A percentile compares a stretch with the other conserved stretches of the same genome.
phyloP scores from a whole-genome alignment of 73 alveolate genomes.

The Paramecium octaurelia region DNA sequence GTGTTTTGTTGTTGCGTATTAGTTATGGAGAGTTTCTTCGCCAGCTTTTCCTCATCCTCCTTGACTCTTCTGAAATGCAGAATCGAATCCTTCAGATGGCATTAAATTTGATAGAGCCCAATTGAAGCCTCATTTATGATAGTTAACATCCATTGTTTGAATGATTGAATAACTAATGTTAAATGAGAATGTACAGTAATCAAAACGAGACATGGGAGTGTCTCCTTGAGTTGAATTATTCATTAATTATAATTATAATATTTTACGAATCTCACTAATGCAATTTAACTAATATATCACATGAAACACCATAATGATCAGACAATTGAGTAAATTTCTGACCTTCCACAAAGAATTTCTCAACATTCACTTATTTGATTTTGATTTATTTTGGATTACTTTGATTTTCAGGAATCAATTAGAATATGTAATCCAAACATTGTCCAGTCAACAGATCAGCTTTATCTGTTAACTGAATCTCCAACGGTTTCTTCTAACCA shows the following conservation, averaged over 20 bases:
- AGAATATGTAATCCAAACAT: conserved; percentile 82
- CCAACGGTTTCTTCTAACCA: conserved; percentile 66
- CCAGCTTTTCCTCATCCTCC: background rate
- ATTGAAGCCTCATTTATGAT: conserved; percentile 9
- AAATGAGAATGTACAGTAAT: background rate
- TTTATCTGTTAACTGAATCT: conserved; percentile 71
- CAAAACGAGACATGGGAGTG: background rate
- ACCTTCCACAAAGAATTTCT: conserved; percentile 80
- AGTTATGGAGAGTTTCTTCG: background rate
- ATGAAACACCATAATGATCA: conserved; percentile 91
- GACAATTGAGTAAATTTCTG: conserved; percentile 77
- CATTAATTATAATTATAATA: background rate
- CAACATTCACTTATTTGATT: conserved; percentile 69
- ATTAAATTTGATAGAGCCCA: background rate
- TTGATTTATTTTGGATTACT: conserved; percentile 36
- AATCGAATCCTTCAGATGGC: background rate
- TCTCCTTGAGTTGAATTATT: background rate
- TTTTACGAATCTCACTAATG: background rate
- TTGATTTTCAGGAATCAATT: conserved; percentile 69
- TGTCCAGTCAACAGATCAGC: conserved; percentile 69
- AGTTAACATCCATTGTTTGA: background rate
- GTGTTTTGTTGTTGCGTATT: background rate
- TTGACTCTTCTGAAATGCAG: background rate
- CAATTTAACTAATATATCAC: background rate
- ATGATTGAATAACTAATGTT: background rate